A percentile compares a stretch with the other conserved stretches of the same genome.
phyloP scores from a whole-genome alignment of 2,329 filamentous ascomycete species.

The Penicillium sp. region DNA sequence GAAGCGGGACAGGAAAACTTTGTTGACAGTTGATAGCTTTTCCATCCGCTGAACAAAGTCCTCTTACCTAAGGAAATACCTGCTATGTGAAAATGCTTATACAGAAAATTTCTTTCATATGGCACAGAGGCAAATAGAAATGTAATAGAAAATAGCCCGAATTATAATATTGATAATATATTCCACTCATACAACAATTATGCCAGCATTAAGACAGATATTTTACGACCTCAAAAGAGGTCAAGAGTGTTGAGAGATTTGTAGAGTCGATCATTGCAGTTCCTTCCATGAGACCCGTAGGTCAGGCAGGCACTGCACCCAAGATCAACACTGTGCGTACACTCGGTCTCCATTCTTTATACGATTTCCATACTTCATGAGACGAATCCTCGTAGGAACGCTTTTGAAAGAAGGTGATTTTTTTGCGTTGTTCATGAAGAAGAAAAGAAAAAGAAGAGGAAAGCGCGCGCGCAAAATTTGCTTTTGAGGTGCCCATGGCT shows the following conservation, averaged over 20 bases:
- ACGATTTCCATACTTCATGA: constrained; percentile 61
- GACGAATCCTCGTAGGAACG: constrained; percentile 56
- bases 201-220: background rate
- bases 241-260: constrained; percentile 22
- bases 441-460: constrained; percentile 34
- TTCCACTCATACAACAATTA: background rate
- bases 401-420: constrained; percentile 55
- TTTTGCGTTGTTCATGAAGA: constrained; percentile 60
- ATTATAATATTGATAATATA: background rate
- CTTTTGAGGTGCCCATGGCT: constrained; percentile 11
- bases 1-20: background rate
- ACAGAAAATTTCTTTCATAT: background rate
- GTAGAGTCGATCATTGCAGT: constrained; percentile 62
- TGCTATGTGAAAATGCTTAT: background rate
- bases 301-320: constrained; percentile 57
- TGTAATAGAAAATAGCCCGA: background rate
- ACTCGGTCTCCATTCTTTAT: constrained; percentile 56
- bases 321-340: constrained; percentile 51
- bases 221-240: background rate
- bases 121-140: background rate
- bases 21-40: background rate
- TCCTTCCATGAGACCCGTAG: constrained; percentile 47
- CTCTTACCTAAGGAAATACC: background rate
- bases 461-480: constrained; percentile 15
- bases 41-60: background rate